Base-by-base conservation (phyloP, 1,139 yeast genomes). In the Debaryomycetaceae sp. region DNA sequence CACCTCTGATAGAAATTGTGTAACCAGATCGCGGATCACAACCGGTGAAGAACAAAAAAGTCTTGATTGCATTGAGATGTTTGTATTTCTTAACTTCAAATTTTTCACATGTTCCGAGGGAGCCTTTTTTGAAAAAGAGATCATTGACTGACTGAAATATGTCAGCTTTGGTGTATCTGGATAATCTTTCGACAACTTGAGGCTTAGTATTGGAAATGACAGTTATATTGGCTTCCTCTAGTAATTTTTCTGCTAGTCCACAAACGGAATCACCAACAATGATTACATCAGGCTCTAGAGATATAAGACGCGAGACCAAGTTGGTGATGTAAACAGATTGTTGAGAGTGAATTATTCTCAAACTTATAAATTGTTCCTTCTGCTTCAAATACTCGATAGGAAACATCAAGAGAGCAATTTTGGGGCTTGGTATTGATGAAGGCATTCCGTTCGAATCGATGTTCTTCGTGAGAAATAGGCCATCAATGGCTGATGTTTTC, bases 391-490 rank as follows among this genome's bases (percentile, higher is more conserved):
- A 93, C 59, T 91, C 98, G 24, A 95, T 70, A 0, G 98, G 97
- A 56, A 95, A 93, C 75, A 90, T 85, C 8, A 95, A 75, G 31
- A 95, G 71, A 45, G 95, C 82, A 38, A 95, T 85, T 46, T 84
- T 78, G 0, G 99, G 98, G 41, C 78, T 75, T 0, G 61, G 57
- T 6, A 95, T 72, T 8, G 61, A 59, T 5, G 80, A 65, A 0
- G 89, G 79, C 99, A 95, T 95, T 3, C 78, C 65, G 57, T 85
- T 88, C 38, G 87, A 72, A n/a, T 96, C 96, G 36, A 91, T 70
- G 31, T 85, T 81, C 53, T 91, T 90, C 0, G 98, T 87, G 63
- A 91, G 89, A 9, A 88, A 85, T 6, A 89, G 67, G 1, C 99
- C 99, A 57, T 87, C 83, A 13, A 91, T 63, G 38, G 81, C 78